phyloP scores from a whole-genome alignment of 2,329 filamentous ascomycete species.

The Rutstroemia sp. region DNA sequence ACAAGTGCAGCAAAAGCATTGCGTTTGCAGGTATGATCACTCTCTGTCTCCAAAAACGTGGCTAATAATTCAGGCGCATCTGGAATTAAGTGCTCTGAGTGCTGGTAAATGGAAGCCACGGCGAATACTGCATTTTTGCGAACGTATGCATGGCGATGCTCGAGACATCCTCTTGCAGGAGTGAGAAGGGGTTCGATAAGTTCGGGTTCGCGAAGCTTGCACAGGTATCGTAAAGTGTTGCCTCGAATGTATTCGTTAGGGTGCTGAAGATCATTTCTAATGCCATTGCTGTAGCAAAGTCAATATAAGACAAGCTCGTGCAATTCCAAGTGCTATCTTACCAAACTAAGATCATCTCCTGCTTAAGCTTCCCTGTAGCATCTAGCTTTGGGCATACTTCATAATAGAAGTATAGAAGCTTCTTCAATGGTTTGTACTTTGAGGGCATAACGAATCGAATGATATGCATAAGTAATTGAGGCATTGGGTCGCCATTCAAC shows the following conservation, averaged over 20 bases:
- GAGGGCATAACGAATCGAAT: constrained; percentile 99
- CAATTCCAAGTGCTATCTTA: constrained; percentile 36
- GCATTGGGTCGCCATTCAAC: constrained; percentile 96
- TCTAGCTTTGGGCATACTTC: constrained; percentile 98
- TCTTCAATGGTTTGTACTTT: constrained; percentile 93
- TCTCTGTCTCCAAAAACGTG: constrained; percentile 83
- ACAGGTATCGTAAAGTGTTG: constrained; percentile 95
- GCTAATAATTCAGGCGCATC: constrained; percentile 90
- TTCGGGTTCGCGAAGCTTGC: constrained; percentile 91
- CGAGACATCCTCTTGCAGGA: constrained; percentile 83
- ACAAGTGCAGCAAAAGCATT: constrained; percentile 92
- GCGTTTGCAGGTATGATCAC: constrained; percentile 91
- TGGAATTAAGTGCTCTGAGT: constrained; percentile 86
- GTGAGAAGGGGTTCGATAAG: constrained; percentile 93
- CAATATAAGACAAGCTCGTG: background rate
- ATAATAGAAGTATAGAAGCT: constrained; percentile 98
- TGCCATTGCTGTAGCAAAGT: constrained; percentile 69
- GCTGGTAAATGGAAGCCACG: constrained; percentile 82
- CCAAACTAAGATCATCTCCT: constrained; percentile 99
- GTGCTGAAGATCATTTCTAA: constrained; percentile 93
- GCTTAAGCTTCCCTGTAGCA: constrained; percentile 86
- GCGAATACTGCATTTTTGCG: constrained; percentile 98
- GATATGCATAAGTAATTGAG: constrained; percentile 95
- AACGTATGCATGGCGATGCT: constrained; percentile 95
- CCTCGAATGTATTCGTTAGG: constrained; percentile 97